Evolutionary conservation across 2,329 filamentous ascomycete species (phyloP).

Genomic region (Colletotrichum tofieldiae): DNA sequence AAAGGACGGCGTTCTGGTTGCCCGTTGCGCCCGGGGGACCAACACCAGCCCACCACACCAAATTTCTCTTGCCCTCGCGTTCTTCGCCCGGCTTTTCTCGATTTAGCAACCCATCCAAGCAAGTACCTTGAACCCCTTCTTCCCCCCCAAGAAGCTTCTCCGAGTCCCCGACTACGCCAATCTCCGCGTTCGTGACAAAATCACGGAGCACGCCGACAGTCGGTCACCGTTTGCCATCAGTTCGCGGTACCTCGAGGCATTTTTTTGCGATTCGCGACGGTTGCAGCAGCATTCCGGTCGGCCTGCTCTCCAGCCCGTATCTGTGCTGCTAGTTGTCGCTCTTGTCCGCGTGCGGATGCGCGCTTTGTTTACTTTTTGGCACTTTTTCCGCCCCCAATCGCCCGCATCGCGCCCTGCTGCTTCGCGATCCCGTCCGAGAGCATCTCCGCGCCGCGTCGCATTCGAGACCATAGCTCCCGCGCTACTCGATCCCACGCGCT

Average conservation of each 20-base stretch:
- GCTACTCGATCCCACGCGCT: slow-evolving; percentile 9
- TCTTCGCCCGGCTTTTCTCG: background rate
- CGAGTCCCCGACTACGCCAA: background rate
- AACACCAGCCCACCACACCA: slow-evolving; percentile 26
- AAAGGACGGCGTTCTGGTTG: slow-evolving; percentile 9
- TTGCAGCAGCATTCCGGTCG: too few relatives aligned
- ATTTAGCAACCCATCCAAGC: slow-evolving; percentile 4
- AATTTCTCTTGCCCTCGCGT: background rate
- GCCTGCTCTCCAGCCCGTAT: background rate
- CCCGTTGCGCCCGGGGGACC: slow-evolving; percentile 17
- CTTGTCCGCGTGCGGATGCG: background rate
- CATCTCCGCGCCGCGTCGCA: slow-evolving; percentile 21
- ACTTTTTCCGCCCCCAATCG: background rate
- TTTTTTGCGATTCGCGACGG: background rate
- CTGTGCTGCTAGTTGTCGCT: background rate
- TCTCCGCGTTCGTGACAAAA: slow-evolving; percentile 8
- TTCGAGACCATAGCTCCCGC: slow-evolving; percentile 22
- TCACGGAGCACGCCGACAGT: slow-evolving; percentile 5
- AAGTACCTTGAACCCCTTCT: slow-evolving; percentile 33
- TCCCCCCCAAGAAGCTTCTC: background rate
- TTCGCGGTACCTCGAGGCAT: background rate
- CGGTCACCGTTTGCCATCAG: background rate
- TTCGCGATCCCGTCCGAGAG: too few relatives aligned
- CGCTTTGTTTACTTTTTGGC: slow-evolving; percentile 19
- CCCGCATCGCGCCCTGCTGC: background rate